These are phyloP conservation scores for Gaeumannomyces sp. DNA, from an alignment of 2,329 filamentous ascomycete species.

Conservation along the genomic window DNA sequence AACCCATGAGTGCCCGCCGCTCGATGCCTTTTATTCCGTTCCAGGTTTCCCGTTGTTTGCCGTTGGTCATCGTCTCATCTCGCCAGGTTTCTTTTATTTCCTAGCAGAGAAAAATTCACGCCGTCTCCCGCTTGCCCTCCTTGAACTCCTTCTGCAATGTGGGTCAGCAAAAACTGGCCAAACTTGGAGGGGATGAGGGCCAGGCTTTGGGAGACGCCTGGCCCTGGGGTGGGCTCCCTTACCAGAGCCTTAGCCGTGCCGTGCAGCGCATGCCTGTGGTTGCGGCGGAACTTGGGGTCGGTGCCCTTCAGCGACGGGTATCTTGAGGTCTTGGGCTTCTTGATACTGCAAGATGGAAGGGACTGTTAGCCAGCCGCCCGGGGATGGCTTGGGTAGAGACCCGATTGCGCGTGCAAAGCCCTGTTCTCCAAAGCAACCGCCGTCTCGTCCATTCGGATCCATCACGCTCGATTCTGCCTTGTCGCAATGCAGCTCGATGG, in stretches of 20 bases:
- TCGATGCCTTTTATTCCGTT: constrained; percentile 10
- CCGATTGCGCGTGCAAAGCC: background rate
- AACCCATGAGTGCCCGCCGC: constrained; percentile 6
- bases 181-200: background rate
- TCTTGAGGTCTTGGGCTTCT: constrained; percentile 99
- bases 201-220: background rate
- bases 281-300: constrained; percentile 99
- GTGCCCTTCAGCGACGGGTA: constrained; percentile 98
- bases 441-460: background rate
- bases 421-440: background rate
- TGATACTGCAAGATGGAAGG: constrained; percentile 65
- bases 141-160: constrained; percentile 81
- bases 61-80: constrained; percentile 7
- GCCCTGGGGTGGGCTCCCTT: background rate
- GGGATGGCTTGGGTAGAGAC: background rate
- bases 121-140: constrained; percentile 56
- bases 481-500: background rate
- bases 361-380: background rate
- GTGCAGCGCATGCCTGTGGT: constrained; percentile 99
- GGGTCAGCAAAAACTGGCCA: constrained; percentile 7
- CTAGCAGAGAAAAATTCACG: constrained; percentile 20
- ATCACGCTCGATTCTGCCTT: background rate
- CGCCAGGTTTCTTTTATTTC: background rate
- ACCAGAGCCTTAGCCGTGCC: constrained; percentile 98
- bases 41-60: constrained; percentile 6